Conservation (phyloP, 129 eudicot species). For the Helianthus tuberosus region DNA sequence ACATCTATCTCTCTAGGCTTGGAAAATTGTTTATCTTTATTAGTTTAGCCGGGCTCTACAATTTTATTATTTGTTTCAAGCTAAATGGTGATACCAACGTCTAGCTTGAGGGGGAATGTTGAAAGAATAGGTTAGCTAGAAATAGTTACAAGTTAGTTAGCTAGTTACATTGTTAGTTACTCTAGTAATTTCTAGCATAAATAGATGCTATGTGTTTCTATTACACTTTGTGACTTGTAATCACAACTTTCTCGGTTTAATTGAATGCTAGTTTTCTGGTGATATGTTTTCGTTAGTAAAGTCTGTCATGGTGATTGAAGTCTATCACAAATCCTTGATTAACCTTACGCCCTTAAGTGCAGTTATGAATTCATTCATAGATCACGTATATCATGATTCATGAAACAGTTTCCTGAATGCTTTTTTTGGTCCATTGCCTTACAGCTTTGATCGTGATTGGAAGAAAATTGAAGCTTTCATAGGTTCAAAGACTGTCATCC, state of each 20-base stretch:
- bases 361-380: neutral
- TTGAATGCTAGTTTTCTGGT: conserved; percentile 6
- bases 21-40: too few species aligned
- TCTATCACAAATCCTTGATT: conserved; percentile 9
- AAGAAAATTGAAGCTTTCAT: conserved; percentile 95
- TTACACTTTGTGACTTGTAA: too few species aligned
- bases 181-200: too few species aligned
- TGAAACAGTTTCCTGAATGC: conserved; percentile 19
- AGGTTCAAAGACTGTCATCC: conserved; percentile 93
- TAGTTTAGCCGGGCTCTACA: too few species aligned
- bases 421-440: conserved; percentile 7
- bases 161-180: too few species aligned
- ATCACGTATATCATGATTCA: neutral
- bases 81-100: too few species aligned
- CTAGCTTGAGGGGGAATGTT: too few species aligned
- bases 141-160: too few species aligned
- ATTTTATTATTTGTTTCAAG: too few species aligned
- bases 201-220: too few species aligned
- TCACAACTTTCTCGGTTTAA: neutral
- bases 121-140: too few species aligned
- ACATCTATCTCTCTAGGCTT: too few species aligned
- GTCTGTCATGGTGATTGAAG: conserved; percentile 13
- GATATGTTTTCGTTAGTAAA: conserved; percentile 8
- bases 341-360: neutral
- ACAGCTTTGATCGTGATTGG: conserved; percentile 98